Evolutionary conservation across 805 yeast species (phyloP).

Genomic region (Lipomyces mesembrius): DNA sequence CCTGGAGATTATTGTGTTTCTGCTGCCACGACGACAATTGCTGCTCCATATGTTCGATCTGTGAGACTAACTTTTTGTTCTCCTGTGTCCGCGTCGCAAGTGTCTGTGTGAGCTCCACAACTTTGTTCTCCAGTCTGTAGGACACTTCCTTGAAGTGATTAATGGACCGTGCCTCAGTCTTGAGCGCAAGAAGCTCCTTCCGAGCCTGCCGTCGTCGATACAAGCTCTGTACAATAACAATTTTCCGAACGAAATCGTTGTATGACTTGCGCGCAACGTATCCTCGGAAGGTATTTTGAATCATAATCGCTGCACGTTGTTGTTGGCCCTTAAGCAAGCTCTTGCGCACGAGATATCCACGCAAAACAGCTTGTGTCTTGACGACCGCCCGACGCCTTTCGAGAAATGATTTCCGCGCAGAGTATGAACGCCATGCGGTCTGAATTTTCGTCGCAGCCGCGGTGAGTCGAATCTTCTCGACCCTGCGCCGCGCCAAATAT

Average conservation of each 20-base stretch:
- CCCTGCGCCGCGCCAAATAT: conserved; percentile 58
- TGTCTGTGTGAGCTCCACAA: conserved; percentile 90
- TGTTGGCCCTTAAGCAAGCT: conserved; percentile 56
- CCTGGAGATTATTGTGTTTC: conserved; percentile 41
- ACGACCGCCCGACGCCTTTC: conserved; percentile 58
- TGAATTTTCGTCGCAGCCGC: conserved; percentile 75
- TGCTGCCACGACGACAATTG: conserved; percentile 43
- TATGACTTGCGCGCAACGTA: conserved; percentile 61
- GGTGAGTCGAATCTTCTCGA: conserved; percentile 55
- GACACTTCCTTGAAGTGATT: conserved; percentile 89
- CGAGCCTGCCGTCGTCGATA: conserved; percentile 77
- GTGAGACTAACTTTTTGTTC: conserved; percentile 69
- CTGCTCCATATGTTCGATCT: conserved; percentile 53
- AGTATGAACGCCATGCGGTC: conserved; percentile 54
- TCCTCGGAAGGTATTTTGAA: conserved; percentile 80
- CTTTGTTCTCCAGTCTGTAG: conserved; percentile 92
- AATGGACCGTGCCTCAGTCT: conserved; percentile 89
- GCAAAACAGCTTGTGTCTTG: conserved; percentile 61
- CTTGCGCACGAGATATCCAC: conserved; percentile 58
- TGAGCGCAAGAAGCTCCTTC: conserved; percentile 63
- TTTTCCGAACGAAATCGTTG: conserved; percentile 55
- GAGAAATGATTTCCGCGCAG: conserved; percentile 57
- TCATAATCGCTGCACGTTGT: conserved; percentile 64
- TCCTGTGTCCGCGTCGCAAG: conserved; percentile 80
- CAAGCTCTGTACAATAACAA: conserved; percentile 75